Conservation (phyloP, 768 basidiomycete species). For the Albatrellus ellisii region DNA sequence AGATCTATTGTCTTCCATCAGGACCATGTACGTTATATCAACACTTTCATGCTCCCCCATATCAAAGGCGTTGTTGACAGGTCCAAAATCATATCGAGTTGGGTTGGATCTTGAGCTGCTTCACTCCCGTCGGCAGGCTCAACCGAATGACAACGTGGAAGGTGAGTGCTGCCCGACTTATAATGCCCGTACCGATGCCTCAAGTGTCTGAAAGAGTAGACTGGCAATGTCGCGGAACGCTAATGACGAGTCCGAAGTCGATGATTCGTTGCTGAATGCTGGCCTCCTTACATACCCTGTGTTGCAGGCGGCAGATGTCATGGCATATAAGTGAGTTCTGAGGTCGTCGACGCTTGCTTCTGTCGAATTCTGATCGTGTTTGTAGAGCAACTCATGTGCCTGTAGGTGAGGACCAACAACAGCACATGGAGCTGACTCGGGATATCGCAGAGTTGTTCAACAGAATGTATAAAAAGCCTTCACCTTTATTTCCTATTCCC, state of each 20-base stretch:
- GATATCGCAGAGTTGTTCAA: slow-evolving; percentile 83
- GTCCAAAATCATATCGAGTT: slow-evolving; percentile 77
- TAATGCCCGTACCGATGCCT: neutral
- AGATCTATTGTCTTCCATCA: slow-evolving; percentile 74
- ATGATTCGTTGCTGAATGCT: slow-evolving; percentile 70
- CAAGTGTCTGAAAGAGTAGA: slow-evolving; percentile 41
- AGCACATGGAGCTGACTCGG: slow-evolving; percentile 83
- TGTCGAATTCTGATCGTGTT: neutral
- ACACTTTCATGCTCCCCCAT: too few species aligned
- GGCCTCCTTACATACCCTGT: slow-evolving; percentile 90
- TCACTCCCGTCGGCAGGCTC: slow-evolving; percentile 72
- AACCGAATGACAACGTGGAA: slow-evolving; percentile 97
- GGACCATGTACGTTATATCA: slow-evolving; percentile 52
- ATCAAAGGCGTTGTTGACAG: slow-evolving; percentile 29
- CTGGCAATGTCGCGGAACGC: slow-evolving; percentile 65
- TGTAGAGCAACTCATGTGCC: slow-evolving; percentile 82
- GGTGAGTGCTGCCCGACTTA: slow-evolving; percentile 27
- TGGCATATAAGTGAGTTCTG: slow-evolving; percentile 58
- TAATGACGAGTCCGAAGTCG: slow-evolving; percentile 59
- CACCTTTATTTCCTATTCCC: slow-evolving; percentile 58
- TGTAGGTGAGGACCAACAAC: slow-evolving; percentile 92
- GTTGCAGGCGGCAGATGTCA: slow-evolving; percentile 86
- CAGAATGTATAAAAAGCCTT: slow-evolving; percentile 35
- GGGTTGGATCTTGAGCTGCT: slow-evolving; percentile 81
- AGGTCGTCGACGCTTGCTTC: neutral